Conservation (phyloP, 2,329 filamentous ascomycete genomes). For the Epicoccum nigrum region DNA sequence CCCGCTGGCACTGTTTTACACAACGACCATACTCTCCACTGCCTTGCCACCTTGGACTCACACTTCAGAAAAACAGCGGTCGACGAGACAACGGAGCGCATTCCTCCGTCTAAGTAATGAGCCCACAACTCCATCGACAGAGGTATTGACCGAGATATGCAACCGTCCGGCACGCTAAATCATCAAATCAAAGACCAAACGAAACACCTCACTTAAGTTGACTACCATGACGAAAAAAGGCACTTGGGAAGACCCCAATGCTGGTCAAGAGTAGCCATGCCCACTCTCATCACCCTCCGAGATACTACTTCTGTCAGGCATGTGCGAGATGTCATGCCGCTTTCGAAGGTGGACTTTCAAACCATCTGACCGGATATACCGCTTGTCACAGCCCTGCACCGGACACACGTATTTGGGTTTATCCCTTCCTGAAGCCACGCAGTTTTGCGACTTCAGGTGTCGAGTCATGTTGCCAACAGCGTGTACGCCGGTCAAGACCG, state of each 20-base stretch:
- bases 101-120: too few species aligned
- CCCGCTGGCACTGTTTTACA: background rate
- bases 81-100: too few species aligned
- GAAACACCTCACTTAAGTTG: too few species aligned
- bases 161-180: too few species aligned
- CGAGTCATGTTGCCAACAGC: slow-evolving; percentile 39
- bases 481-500: slow-evolving; percentile 30
- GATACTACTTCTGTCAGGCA: slow-evolving; percentile 1
- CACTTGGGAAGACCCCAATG: background rate
- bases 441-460: slow-evolving; percentile 34
- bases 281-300: slow-evolving; percentile 3
- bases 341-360: slow-evolving; percentile 26
- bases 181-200: too few species aligned
- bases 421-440: slow-evolving; percentile 22
- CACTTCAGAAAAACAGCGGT: background rate
- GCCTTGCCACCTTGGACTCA: background rate
- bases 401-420: slow-evolving; percentile 25
- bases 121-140: too few species aligned
- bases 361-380: slow-evolving; percentile 38
- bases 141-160: too few species aligned
- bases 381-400: slow-evolving; percentile 25
- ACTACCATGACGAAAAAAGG: background rate
- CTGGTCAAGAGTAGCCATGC: background rate
- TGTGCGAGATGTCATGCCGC: slow-evolving; percentile 20
- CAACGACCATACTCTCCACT: background rate